Evolutionary conservation across 345 rosid species (phyloP), one percentile per base, ranked within the genome.

Genomic region (Cardamine chenopodiifolia): DNA sequence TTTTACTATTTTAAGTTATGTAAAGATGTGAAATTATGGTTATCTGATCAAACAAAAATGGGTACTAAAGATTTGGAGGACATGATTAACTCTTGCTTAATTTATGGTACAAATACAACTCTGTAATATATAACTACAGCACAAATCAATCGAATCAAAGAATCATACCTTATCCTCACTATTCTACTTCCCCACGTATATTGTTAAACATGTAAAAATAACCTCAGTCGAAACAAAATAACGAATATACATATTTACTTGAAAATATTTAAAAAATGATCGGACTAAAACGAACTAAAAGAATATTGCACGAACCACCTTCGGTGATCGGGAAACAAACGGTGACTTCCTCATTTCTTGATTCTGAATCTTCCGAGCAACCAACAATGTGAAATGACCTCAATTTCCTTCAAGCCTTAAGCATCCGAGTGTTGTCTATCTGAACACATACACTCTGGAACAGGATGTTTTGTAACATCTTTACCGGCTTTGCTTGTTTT

Each of bases 401-500:
- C 28, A 57, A 13, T 22, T 1, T n/a, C 19, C 61, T 39, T 31
- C 0, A 3, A 8, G 6, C 8, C 42, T 77, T 37, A 70, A 53
- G 20, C 58, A 34, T 62, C 58, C 1, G 69, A 40, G 4, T 81
- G 18, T 34, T 0, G 68, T 67, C 47, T 54, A 18, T 69, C 79
- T 17, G 75, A 76, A 84, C 99, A 92, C 98, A 95, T 90, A 42
- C 99, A 95, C 66, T 92, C 98, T 0, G 91, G 96, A 64, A 95
- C 76, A 8, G 98, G 99, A 79, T 83, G 90, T 78, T 95, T 95
- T 2, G 99, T 90, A 18, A 95, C 98, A 75, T 95, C 99, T 78
- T 88, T 88, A 74, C 96, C 96, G 2, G 82, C 76, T 82, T 88
- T 90, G 75, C 79, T 84, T 11, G 78, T 75, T 52, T 91, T 82